Conservation (phyloP, 306 rosid genomes). For the Malus sylvestris region DNA sequence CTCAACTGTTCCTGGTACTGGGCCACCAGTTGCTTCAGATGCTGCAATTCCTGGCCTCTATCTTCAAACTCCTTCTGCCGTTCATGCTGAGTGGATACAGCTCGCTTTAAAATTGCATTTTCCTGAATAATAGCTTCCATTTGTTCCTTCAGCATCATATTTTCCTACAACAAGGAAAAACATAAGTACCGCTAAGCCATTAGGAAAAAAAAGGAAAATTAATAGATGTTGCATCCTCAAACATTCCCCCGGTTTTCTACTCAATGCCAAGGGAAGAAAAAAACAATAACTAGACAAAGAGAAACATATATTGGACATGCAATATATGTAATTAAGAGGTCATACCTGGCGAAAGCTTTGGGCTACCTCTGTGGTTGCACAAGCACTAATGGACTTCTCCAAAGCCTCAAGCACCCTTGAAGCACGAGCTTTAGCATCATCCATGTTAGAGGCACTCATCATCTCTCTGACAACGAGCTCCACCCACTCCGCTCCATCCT, state of each 20-base stretch:
- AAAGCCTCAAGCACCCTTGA: slow-evolving; percentile 66
- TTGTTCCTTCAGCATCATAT: slow-evolving; percentile 65
- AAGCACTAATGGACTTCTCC: slow-evolving; percentile 60
- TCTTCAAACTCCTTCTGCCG: slow-evolving; percentile 64
- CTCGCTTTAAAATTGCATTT: slow-evolving; percentile 64
- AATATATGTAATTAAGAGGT: background rate
- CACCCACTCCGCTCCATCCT: slow-evolving; percentile 75
- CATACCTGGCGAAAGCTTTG: slow-evolving; percentile 52
- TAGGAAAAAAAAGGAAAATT: background rate
- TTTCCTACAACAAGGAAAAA: slow-evolving; percentile 44
- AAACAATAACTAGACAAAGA: background rate
- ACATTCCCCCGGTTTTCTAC: background rate
- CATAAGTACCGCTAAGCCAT: background rate
- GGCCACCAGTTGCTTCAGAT: slow-evolving; percentile 60
- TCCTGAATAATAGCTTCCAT: slow-evolving; percentile 67
- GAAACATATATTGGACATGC: background rate
- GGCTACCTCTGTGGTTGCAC: slow-evolving; percentile 53
- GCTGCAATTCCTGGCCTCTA: slow-evolving; percentile 56
- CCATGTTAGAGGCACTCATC: slow-evolving; percentile 67
- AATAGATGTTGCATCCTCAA: slow-evolving; percentile 1
- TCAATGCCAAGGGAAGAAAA: background rate
- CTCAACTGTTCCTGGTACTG: slow-evolving; percentile 78
- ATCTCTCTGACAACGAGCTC: slow-evolving; percentile 72
- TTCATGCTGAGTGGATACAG: slow-evolving; percentile 70
- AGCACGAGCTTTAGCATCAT: slow-evolving; percentile 77